Percentiles rank a stretch among this genome's conserved stretches.
Evolutionary conservation across 352 stramenopile genomes (phyloP).

Genomic region (Globisporangium nodosum): DNA sequence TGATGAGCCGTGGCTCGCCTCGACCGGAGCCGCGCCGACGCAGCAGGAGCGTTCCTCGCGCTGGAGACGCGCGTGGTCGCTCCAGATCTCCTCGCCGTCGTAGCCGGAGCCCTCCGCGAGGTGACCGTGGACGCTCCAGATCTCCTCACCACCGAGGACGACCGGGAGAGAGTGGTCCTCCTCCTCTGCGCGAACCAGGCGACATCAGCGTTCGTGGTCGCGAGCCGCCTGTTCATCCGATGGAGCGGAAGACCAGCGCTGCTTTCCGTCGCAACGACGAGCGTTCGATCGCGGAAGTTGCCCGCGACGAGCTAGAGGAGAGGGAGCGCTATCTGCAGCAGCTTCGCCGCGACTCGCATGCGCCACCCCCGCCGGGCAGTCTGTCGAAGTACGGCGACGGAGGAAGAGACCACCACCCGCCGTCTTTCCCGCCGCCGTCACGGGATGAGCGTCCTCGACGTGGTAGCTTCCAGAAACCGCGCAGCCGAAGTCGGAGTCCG

Average conservation of each 20-base stretch:
- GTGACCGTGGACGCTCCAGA: neutral
- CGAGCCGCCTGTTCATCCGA: constrained; percentile 10
- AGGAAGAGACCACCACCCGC: constrained; percentile 16
- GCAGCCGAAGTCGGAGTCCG: constrained; percentile 11
- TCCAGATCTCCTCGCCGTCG: constrained; percentile 7
- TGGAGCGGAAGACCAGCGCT: constrained; percentile 18
- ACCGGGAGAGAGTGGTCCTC: neutral
- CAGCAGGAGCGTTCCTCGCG: constrained; percentile 11
- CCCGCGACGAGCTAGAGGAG: constrained; percentile 39
- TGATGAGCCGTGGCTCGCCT: neutral
- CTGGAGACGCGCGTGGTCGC: neutral
- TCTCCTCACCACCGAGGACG: neutral
- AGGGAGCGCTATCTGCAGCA: constrained; percentile 32
- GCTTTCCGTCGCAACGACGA: constrained; percentile 24
- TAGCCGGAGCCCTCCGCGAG: neutral
- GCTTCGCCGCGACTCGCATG: constrained; percentile 22
- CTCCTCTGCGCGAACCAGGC: neutral
- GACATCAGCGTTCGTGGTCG: constrained; percentile 20
- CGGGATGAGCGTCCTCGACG: constrained; percentile 5
- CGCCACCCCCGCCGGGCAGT: constrained; percentile 5
- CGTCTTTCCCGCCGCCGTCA: neutral
- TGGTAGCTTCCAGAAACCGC: constrained; percentile 5
- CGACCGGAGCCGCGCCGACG: constrained; percentile 1
- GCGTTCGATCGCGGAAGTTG: constrained; percentile 46
- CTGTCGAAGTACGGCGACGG: constrained; percentile 27